These are phyloP conservation scores for Boechera divaricarpa DNA, from an alignment of 345 rosid genomes.

Conservation along the genomic window DNA sequence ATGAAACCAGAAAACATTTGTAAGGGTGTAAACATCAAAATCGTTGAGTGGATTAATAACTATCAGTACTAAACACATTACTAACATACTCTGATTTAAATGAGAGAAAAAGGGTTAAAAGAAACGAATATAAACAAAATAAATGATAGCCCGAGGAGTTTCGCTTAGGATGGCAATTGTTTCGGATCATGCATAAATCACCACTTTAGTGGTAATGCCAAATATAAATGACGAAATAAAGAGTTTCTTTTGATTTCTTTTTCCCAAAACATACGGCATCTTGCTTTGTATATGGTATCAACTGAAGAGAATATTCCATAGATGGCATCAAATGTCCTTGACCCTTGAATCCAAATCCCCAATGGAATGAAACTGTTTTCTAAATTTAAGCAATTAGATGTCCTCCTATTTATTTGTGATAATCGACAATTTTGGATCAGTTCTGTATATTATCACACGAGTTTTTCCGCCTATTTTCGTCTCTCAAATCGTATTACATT, in stretches of 20 bases:
- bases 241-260: slow-evolving; percentile 25
- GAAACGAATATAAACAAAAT: slow-evolving; percentile 20
- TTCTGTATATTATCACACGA: no score
- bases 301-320: slow-evolving; percentile 41
- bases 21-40: background rate
- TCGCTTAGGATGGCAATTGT: slow-evolving; percentile 37
- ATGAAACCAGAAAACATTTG: background rate
- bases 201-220: slow-evolving; percentile 48
- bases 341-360: slow-evolving; percentile 23
- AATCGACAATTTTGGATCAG: background rate
- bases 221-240: slow-evolving; percentile 34
- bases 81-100: background rate
- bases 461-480: no score
- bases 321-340: slow-evolving; percentile 28
- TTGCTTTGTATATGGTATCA: slow-evolving; percentile 39
- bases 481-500: background rate
- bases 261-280: slow-evolving; percentile 33
- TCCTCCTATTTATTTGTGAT: background rate
- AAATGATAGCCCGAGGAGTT: slow-evolving; percentile 38
- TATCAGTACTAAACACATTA: background rate
- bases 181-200: slow-evolving; percentile 40
- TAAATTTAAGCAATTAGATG: background rate
- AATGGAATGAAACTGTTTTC: background rate
- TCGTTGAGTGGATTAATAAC: slow-evolving; percentile 8
- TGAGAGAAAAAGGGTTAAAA: slow-evolving; percentile 16